phyloP scores from a whole-genome alignment of 179 eudicot genomes.

The Monotropa hypopitys region DNA sequence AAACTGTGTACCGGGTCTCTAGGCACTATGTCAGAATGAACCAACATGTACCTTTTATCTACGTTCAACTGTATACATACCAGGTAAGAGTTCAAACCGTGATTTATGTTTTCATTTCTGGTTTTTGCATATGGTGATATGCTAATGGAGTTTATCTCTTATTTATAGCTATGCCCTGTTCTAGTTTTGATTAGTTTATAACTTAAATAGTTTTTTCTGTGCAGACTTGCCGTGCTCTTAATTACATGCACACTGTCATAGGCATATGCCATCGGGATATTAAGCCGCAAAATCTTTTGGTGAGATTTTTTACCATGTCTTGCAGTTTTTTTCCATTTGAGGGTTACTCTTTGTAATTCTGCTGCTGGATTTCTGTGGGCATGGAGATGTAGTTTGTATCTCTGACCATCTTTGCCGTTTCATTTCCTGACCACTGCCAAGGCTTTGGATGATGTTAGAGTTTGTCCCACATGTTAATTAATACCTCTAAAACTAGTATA shows the following conservation, averaged over 20 bases:
- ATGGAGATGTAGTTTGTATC: background rate
- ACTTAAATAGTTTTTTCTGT: conserved; percentile 2
- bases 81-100: conserved; percentile 27
- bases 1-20: conserved; percentile 56
- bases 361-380: background rate
- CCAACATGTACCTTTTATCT: conserved; percentile 53
- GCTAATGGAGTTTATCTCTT: no score
- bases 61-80: conserved; percentile 49
- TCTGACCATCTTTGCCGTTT: background rate
- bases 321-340: background rate
- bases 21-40: conserved; percentile 48
- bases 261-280: conserved; percentile 88
- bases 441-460: no score
- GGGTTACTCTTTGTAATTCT: background rate
- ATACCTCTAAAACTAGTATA: no score
- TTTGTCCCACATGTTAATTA: no score
- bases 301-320: conserved; percentile 18
- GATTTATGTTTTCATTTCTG: background rate
- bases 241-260: conserved; percentile 59
- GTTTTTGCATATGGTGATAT: no score
- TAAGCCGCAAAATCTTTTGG: conserved; percentile 83
- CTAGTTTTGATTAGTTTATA: background rate
- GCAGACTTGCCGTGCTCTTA: conserved; percentile 71
- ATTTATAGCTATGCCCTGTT: background rate
- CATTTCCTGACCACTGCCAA: background rate